Percentiles rank a stretch among this genome's conserved stretches.
phyloP scores from a whole-genome alignment of 306 rosid genomes.

The Vigna unguiculata region DNA sequence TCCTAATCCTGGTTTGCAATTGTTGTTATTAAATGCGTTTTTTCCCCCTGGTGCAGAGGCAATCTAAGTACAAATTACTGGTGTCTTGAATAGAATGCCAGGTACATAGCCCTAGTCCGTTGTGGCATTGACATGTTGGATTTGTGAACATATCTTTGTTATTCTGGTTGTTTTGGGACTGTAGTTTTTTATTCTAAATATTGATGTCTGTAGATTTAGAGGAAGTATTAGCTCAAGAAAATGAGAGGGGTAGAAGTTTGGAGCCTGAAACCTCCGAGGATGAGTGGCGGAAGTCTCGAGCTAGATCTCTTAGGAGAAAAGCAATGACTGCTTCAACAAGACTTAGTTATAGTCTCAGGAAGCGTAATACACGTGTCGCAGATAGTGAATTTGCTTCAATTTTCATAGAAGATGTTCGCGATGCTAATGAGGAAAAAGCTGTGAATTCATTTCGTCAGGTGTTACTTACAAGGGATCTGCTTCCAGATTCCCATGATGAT shows the following conservation, averaged over 20 bases:
- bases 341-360: constrained; percentile 66
- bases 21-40: constrained; percentile 5
- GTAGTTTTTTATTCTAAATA: not conserved
- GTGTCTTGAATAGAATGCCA: constrained; percentile 61
- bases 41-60: constrained; percentile 59
- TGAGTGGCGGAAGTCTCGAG: constrained; percentile 74
- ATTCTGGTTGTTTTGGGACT: not conserved
- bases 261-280: constrained; percentile 85
- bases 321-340: constrained; percentile 71
- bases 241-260: constrained; percentile 57
- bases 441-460: constrained; percentile 71
- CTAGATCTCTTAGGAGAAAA: constrained; percentile 80
- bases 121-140: constrained; percentile 36
- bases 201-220: constrained; percentile 50
- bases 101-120: constrained; percentile 50
- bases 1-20: constrained; percentile 35
- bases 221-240: constrained; percentile 63
- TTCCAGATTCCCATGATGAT: constrained; percentile 83
- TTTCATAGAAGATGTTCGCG: constrained; percentile 88
- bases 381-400: constrained; percentile 71
- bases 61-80: constrained; percentile 39
- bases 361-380: constrained; percentile 71
- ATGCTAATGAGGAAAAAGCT: constrained; percentile 85
- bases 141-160: constrained; percentile 19
- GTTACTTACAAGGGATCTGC: constrained; percentile 66